Percentiles rank a stretch among this genome's conserved stretches.
phyloP scores from a whole-genome alignment of 176 grass and related monocot genomes.

The Avena insularis region DNA sequence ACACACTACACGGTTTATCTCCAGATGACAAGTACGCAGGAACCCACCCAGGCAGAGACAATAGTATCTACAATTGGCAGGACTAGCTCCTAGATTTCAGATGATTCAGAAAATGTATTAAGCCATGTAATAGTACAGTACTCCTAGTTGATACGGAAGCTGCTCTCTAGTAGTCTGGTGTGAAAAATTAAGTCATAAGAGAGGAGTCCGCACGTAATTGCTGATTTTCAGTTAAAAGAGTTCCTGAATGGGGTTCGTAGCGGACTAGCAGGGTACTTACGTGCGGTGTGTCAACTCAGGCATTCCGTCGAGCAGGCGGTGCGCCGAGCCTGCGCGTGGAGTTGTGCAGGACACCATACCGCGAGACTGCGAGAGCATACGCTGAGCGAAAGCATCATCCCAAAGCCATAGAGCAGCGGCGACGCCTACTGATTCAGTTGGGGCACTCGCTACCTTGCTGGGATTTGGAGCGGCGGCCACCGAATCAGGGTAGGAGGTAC shows the following conservation, averaged over 20 bases:
- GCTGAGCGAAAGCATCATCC: not conserved
- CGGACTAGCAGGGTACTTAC: not conserved
- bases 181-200: not conserved
- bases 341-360: not conserved
- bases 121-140: slow-evolving; percentile 24
- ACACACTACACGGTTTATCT: not conserved
- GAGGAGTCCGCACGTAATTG: not conserved
- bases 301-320: slow-evolving; percentile 40
- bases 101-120: slow-evolving; percentile 5
- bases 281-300: not conserved
- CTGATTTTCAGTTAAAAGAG: not conserved
- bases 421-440: not conserved
- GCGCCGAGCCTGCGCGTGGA: not conserved
- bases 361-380: not conserved
- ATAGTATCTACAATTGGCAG: not conserved
- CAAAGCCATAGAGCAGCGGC: not conserved
- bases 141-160: not conserved
- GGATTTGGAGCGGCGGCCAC: not conserved
- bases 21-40: not conserved
- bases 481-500: too few relatives aligned
- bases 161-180: not conserved
- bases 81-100: slow-evolving; percentile 12
- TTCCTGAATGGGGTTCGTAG: not conserved
- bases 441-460: not conserved
- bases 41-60: not conserved